A percentile compares a stretch with the other conserved stretches of the same genome.
Conservation (phyloP, 75 land plant genomes). For the Cryptomeria japonica region DNA sequence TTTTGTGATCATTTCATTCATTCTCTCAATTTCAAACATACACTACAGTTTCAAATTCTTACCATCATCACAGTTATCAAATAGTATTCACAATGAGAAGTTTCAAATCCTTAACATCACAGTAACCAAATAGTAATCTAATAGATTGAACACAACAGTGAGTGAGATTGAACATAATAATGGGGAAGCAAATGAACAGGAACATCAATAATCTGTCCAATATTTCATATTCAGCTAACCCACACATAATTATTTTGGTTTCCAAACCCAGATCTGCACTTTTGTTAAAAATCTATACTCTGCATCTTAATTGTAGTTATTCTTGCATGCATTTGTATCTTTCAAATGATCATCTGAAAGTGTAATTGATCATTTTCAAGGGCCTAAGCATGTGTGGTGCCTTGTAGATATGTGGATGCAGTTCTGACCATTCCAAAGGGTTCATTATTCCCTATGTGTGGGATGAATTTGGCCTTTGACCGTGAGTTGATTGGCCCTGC, state of each 20-base stretch:
- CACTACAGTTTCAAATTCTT: background rate
- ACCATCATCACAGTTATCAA: background rate
- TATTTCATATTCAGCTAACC: no score
- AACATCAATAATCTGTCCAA: no score
- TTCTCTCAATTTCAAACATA: background rate
- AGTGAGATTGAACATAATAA: no score
- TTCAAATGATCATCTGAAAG: background rate
- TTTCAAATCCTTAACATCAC: background rate
- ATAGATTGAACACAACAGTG: no score
- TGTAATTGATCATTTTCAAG: background rate
- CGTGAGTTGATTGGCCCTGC: slow-evolving; percentile 9
- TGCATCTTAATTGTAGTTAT: background rate
- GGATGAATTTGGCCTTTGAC: slow-evolving; percentile 20
- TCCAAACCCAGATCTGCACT: no score
- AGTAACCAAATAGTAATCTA: background rate
- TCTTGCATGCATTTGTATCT: background rate
- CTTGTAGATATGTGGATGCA: slow-evolving; percentile 68
- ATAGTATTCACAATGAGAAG: no score
- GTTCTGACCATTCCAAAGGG: slow-evolving; percentile 90
- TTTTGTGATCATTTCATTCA: no score
- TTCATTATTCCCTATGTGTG: slow-evolving; percentile 87
- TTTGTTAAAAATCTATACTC: background rate
- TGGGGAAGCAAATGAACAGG: no score
- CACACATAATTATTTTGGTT: no score
- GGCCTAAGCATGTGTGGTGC: background rate